Conservation (phyloP, 352 stramenopile genomes). For the Albugo candida region DNA sequence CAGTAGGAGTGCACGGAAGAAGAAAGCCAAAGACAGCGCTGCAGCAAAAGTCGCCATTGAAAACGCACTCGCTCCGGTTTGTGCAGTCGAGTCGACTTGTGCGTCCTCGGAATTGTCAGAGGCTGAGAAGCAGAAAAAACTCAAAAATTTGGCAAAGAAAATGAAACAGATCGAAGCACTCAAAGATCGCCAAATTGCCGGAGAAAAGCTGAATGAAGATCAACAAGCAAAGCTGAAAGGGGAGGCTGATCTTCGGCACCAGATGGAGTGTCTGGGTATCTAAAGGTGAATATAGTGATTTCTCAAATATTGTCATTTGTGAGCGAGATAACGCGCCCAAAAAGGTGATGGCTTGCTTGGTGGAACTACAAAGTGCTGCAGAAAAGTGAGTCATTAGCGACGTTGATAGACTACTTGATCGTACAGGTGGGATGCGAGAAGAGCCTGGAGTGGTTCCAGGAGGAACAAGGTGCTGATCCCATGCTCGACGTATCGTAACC, state of each 20-base stretch:
- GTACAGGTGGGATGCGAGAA: conserved; percentile 20
- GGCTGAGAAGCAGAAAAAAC: conserved; percentile 39
- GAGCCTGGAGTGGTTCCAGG: conserved; percentile 11
- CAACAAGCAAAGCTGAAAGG: conserved; percentile 56
- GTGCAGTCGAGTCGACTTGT: neutral
- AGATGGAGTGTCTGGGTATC: conserved; percentile 33
- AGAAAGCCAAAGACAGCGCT: conserved; percentile 62
- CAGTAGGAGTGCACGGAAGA: conserved; percentile 65
- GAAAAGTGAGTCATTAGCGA: neutral
- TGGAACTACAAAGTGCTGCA: conserved; percentile 24
- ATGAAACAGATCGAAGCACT: conserved; percentile 75
- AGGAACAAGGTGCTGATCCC: conserved; percentile 16
- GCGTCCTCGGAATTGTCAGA: conserved; percentile 7
- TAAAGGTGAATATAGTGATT: neutral
- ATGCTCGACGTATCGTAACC: conserved; percentile 16
- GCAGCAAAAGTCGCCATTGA: conserved; percentile 45
- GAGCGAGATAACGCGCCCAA: conserved; percentile 11
- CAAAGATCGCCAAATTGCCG: conserved; percentile 50
- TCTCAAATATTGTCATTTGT: neutral
- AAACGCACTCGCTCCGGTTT: conserved; percentile 20
- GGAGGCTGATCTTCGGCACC: conserved; percentile 40
- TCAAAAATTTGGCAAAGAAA: conserved; percentile 69
- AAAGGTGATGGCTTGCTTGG: conserved; percentile 10
- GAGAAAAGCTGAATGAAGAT: conserved; percentile 63
- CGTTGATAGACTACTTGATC: neutral